Conservation (phyloP, 257 asterid genomes). For the Sherardia arvensis region DNA sequence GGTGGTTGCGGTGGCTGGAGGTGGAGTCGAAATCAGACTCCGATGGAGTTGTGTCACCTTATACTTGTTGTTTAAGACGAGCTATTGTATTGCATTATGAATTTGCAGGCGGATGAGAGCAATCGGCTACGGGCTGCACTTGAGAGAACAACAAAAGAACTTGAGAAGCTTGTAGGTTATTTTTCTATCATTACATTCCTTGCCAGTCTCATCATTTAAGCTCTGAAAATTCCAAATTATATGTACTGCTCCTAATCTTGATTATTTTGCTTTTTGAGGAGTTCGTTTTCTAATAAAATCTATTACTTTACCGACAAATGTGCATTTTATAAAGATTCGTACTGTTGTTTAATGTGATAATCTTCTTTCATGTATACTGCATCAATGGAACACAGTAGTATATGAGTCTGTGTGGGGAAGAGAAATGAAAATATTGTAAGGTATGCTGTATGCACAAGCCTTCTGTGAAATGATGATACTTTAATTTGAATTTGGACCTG, state of each 20-base stretch:
- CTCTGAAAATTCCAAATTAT: neutral
- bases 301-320: neutral
- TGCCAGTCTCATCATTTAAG: neutral
- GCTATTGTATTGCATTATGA: conserved; percentile 13
- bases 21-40: conserved; percentile 60
- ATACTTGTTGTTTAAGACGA: neutral
- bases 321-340: neutral
- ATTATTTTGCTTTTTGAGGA: neutral
- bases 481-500: neutral
- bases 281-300: neutral
- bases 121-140: conserved; percentile 74
- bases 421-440: neutral
- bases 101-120: conserved; percentile 80
- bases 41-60: conserved; percentile 16
- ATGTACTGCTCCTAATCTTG: neutral
- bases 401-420: neutral
- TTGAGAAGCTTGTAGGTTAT: conserved; percentile 65
- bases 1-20: conserved; percentile 29
- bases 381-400: neutral
- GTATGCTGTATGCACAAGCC: neutral
- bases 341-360: neutral
- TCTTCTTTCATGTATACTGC: neutral
- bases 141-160: conserved; percentile 56
- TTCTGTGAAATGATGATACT: neutral
- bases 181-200: neutral